phyloP scores from a whole-genome alignment of 2,329 filamentous ascomycete genomes.

The Exserohilum turcica region DNA sequence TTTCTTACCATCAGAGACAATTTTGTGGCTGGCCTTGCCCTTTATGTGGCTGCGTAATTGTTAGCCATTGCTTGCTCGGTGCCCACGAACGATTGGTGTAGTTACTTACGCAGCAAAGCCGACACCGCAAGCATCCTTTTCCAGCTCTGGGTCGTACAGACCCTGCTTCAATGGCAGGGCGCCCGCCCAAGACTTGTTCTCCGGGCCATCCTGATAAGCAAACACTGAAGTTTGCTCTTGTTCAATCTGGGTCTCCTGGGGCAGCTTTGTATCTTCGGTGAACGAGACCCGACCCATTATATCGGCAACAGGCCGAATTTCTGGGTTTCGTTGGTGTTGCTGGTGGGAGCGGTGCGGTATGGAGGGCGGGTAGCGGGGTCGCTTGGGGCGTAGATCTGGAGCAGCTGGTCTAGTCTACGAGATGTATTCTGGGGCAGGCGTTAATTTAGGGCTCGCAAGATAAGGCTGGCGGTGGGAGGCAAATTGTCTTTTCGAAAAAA shows the following conservation, averaged over 20 bases:
- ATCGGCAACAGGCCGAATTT: conserved; percentile 58
- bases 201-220: conserved; percentile 77
- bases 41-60: conserved; percentile 79
- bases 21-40: conserved; percentile 96
- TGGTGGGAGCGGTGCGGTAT: conserved; percentile 23
- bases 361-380: conserved; percentile 27
- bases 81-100: background rate
- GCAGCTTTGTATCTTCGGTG: conserved; percentile 56
- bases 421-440: conserved; percentile 16
- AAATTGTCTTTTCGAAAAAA: background rate
- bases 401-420: conserved; percentile 31
- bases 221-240: conserved; percentile 70
- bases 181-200: conserved; percentile 93
- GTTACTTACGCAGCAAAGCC: conserved; percentile 89
- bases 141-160: conserved; percentile 92
- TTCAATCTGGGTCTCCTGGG: conserved; percentile 56
- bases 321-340: conserved; percentile 28
- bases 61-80: conserved; percentile 30
- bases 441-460: conserved; percentile 20
- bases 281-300: conserved; percentile 61
- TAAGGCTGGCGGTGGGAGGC: background rate
- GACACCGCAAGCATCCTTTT: conserved; percentile 99
- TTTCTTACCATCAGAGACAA: conserved; percentile 89
- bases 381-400: conserved; percentile 31
- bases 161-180: conserved; percentile 97